Evolutionary conservation across 2,329 filamentous ascomycete species (phyloP), one percentile per base, ranked within the genome.

Genomic region (Hortaea werneckii): DNA sequence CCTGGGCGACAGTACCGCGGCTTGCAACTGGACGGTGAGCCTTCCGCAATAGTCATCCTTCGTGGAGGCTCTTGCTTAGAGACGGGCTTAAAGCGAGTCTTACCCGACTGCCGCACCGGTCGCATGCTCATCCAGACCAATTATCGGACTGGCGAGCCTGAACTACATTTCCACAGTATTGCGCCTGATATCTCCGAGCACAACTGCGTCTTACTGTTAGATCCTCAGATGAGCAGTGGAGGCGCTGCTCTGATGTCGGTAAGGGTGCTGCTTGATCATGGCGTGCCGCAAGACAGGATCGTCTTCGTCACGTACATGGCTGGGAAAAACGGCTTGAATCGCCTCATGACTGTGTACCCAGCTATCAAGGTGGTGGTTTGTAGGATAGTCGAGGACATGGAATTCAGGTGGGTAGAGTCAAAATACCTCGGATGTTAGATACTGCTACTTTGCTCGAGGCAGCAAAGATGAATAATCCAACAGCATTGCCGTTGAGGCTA

Each of bases 241-340:
- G 90, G 89, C 32, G 79, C 80, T 9, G 80, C 79, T 5, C 70
- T 98, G 47, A 98, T 98, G 92, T 88, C 92, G 1, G 89, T 96
- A 37, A 85, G 92, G 60, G 87, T 96, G n/a, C 71, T 98, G 44
- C 80, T 95, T 11, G 92, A 98, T 64, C 89, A 96, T 60, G 92
- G 92, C 8, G 89, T 96, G 6, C 70, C 79, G 5, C 82, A 92
- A 61, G 78, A 87, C 40, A 82, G 76, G 53, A 95, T 98, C 53
- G 86, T 95, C 30, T 83, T 96, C 63, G 89, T 94, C 35, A 95
- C 90, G 3, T 95, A 94, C 62, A 84, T 87, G 53, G 90, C 89
- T 3, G 90, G 90, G 6, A 81, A 81, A 53, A 79, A 86, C 56
- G 92, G 89, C 0, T 65, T 96, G 50, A 87, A 92, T 60, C 76